Evolutionary conservation across 2,329 filamentous ascomycete species (phyloP), one percentile per base, ranked within the genome.

Genomic region (Hymenoscyphus fructigenus): DNA sequence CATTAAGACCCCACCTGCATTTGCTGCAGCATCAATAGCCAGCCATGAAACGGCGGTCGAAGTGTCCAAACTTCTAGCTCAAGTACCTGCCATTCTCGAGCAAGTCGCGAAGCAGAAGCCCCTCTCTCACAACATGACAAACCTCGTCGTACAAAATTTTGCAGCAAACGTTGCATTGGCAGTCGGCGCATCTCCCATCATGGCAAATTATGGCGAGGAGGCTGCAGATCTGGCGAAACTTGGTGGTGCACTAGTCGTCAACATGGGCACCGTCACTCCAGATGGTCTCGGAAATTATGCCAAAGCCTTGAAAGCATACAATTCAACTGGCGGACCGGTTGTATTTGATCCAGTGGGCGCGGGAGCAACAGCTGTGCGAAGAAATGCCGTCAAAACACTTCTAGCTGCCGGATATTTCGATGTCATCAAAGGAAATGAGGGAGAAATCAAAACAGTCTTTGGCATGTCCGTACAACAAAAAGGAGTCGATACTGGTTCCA

Each of bases 41-140:
- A 66, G 63, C 36, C 57, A 60, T 1, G 17, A 65, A 5, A 68
- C 68, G 55, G 69, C 71, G 5, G 65, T 70, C 36, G 61, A 72
- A 34, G 68, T 73, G 10, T 60, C 70, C 73, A 50, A 50, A 2
- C 60, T 74, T 20, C 59, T 75, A 15, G n/a, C 64, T 3, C 61
- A 68, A 63, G 61, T 72, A 10, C 69, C 70, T 26, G 60, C 71
- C 3, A 78, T 91, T 20, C 81, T 96, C 55, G 81, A 80, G 65
- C 81, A 82, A 5, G 84, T 97, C 58, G 85, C 85, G 5, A 76
- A 81, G 2, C 82, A 79, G 55, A 88, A 85, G 64, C 93, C 93
- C 0, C 83, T 98, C 26, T 91, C 90, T 60, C 94, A 98, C 79
- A 97, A 97, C 79, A 98, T 98, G 92, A 98, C 95, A 61, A 98